Conservation (phyloP, 2,329 filamentous ascomycete species). For the Ophiostoma sp. region DNA sequence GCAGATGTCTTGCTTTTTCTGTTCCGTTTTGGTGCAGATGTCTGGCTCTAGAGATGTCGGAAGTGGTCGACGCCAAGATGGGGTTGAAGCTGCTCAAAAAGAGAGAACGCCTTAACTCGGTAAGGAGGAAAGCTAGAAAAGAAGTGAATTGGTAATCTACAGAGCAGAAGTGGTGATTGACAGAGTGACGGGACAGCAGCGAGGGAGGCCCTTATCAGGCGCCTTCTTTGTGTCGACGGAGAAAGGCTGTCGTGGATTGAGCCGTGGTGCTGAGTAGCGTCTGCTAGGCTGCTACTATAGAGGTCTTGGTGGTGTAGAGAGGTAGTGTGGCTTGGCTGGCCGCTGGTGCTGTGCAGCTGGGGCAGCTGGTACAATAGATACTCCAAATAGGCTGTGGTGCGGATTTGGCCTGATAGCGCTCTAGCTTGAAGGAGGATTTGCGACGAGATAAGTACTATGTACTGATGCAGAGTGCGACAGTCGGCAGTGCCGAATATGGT, state of each 20-base stretch:
- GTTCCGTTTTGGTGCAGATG: not conserved
- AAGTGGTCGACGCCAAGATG: not conserved
- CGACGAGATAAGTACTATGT: not conserved
- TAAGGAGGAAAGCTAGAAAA: too few relatives aligned
- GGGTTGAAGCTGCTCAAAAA: not conserved
- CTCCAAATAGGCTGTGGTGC: not conserved
- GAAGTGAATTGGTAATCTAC: not conserved
- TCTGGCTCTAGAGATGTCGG: not conserved
- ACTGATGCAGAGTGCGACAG: slow-evolving; percentile 7
- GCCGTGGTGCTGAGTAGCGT: not conserved
- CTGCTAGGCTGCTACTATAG: not conserved
- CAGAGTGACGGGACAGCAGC: not conserved
- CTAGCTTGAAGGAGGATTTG: slow-evolving; percentile 5
- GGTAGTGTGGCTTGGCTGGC: too few relatives aligned
- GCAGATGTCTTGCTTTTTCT: not conserved
- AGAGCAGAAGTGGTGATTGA: not conserved
- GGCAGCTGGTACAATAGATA: not conserved
- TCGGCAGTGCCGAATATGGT: slow-evolving; percentile 7
- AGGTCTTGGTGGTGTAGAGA: too few relatives aligned
- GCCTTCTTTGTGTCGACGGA: slow-evolving; percentile 1
- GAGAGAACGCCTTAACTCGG: not conserved
- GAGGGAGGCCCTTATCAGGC: slow-evolving; percentile 3
- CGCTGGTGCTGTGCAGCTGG: too few relatives aligned
- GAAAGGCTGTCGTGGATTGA: not conserved
- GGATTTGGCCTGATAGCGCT: not conserved